Evolutionary conservation across 2,329 filamentous ascomycete species (phyloP).

Genomic region (Ophiostoma australiae): DNA sequence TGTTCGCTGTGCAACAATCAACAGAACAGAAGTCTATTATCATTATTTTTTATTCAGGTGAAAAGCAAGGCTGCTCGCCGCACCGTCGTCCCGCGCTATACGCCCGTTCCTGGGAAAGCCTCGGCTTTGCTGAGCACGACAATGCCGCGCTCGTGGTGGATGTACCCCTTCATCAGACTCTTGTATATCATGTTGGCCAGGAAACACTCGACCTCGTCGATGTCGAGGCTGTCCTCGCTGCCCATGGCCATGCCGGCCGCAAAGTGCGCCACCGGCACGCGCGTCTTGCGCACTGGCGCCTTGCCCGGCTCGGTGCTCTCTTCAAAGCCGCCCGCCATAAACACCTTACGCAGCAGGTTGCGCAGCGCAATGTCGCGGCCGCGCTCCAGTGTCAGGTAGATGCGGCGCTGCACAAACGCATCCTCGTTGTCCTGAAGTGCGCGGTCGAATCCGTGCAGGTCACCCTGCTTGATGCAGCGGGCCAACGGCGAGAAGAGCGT

Average conservation of each 20-base stretch:
- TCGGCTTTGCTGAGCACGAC: conserved; percentile 90
- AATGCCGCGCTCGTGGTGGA: conserved; percentile 80
- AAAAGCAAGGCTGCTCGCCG: background rate
- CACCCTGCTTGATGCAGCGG: conserved; percentile 72
- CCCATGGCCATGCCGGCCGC: conserved; percentile 75
- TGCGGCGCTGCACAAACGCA: conserved; percentile 87
- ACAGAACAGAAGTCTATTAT: background rate
- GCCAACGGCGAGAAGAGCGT: conserved; percentile 73
- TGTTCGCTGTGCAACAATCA: background rate
- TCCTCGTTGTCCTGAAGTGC: conserved; percentile 77
- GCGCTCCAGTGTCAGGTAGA: conserved; percentile 90
- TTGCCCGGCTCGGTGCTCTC: conserved; percentile 64
- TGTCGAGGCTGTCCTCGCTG: conserved; percentile 63
- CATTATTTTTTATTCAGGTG: background rate
- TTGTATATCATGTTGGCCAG: conserved; percentile 98
- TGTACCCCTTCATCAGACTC: conserved; percentile 97
- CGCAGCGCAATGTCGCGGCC: conserved; percentile 86
- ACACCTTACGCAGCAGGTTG: conserved; percentile 89
- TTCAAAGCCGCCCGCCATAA: conserved; percentile 76
- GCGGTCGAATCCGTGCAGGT: conserved; percentile 76
- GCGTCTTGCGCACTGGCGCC: conserved; percentile 62
- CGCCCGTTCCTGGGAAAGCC: conserved; percentile 86
- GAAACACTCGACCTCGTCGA: conserved; percentile 92
- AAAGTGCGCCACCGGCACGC: conserved; percentile 80
- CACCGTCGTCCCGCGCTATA: conserved; percentile 36